Conservation (phyloP, 768 basidiomycete genomes). For the Tulasnella sp. region DNA sequence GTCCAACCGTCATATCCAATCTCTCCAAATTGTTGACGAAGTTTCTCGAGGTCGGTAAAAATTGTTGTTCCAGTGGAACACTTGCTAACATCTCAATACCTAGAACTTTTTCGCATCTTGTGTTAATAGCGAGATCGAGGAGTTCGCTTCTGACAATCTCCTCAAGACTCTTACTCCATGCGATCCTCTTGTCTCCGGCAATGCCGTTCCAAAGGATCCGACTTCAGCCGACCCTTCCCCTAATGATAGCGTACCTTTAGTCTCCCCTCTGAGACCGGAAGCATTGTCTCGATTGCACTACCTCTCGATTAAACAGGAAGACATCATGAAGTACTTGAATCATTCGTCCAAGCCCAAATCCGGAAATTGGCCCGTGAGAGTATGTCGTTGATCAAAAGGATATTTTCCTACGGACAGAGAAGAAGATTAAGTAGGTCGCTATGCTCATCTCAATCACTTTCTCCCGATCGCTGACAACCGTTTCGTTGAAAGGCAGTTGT, state of each 20-base stretch:
- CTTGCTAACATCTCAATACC: background rate
- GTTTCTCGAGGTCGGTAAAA: background rate
- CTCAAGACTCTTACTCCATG: background rate
- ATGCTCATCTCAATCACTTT: background rate
- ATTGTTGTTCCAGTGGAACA: background rate
- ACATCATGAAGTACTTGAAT: background rate
- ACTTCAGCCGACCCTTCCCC: background rate
- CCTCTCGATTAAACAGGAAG: background rate
- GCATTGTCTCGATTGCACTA: background rate
- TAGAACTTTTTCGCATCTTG: background rate
- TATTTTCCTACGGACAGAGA: slow-evolving; percentile 52
- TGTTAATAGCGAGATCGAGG: background rate
- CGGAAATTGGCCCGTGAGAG: slow-evolving; percentile 60
- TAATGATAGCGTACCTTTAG: background rate
- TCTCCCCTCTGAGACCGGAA: background rate
- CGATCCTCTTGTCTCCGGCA: background rate
- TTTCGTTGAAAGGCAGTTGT: slow-evolving; percentile 27
- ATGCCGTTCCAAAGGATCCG: background rate
- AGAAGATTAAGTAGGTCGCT: slow-evolving; percentile 59
- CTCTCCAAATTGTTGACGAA: background rate
- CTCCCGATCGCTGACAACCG: background rate
- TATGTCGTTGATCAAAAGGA: slow-evolving; percentile 46
- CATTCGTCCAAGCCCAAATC: slow-evolving; percentile 35
- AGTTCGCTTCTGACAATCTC: background rate
- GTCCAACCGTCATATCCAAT: background rate